phyloP scores from a whole-genome alignment of 129 eudicot species.

The Tagetes erecta region DNA sequence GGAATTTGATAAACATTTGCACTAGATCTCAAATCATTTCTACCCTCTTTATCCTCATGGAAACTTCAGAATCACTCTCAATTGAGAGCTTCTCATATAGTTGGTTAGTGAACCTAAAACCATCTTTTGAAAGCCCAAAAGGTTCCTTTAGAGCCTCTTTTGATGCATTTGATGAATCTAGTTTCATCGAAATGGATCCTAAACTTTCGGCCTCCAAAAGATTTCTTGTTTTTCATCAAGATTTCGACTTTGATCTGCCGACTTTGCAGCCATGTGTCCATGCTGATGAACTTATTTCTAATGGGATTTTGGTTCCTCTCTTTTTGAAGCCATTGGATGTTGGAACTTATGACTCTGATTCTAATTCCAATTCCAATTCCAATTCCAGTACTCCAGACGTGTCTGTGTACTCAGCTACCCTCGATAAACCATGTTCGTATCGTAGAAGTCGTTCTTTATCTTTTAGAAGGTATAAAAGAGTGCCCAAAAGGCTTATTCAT shows the following conservation, averaged over 20 bases:
- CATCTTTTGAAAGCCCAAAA: constrained; percentile 57
- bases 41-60: constrained; percentile 39
- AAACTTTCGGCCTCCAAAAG: constrained; percentile 73
- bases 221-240: constrained; percentile 53
- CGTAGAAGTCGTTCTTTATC: constrained; percentile 45
- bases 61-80: constrained; percentile 61
- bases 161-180: constrained; percentile 58
- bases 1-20: constrained; percentile 26
- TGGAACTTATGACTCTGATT: constrained; percentile 22
- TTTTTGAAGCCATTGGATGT: constrained; percentile 30
- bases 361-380: constrained; percentile 34
- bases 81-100: constrained; percentile 93
- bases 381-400: constrained; percentile 25
- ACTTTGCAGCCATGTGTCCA: constrained; percentile 57
- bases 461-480: constrained; percentile 47
- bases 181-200: constrained; percentile 91
- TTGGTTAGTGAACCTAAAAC: constrained; percentile 68
- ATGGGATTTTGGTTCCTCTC: constrained; percentile 60
- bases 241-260: constrained; percentile 66
- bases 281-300: constrained; percentile 73
- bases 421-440: constrained; percentile 27
- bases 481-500: constrained; percentile 52
- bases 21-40: constrained; percentile 1
- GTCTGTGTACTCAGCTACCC: constrained; percentile 21
- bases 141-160: constrained; percentile 59